phyloP scores from a whole-genome alignment of 2,329 filamentous ascomycete genomes.

The Didymella glomerata region DNA sequence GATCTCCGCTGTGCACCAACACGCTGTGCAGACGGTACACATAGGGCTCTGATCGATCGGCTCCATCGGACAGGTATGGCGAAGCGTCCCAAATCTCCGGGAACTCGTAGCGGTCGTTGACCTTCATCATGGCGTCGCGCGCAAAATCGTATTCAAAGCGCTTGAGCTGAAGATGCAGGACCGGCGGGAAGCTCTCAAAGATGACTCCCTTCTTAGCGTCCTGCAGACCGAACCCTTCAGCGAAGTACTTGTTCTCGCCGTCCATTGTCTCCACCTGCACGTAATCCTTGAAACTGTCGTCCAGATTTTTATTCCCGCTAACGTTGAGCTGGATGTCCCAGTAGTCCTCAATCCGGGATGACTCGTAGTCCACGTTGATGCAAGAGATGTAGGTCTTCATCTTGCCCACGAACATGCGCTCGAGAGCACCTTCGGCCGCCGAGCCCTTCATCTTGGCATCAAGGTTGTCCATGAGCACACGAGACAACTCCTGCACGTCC shows the following conservation, averaged over 20 bases:
- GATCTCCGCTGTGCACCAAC: slow-evolving; percentile 92
- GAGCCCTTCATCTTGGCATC: slow-evolving; percentile 99
- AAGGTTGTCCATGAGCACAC: slow-evolving; percentile 96
- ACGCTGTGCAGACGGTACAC: slow-evolving; percentile 94
- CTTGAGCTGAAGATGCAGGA: slow-evolving; percentile 93
- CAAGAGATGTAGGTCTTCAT: slow-evolving; percentile 99
- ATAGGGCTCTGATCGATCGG: slow-evolving; percentile 88
- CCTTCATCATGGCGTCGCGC: slow-evolving; percentile 98
- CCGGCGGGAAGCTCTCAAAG: slow-evolving; percentile 92
- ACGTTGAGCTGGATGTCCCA: slow-evolving; percentile 99
- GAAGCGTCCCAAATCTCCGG: slow-evolving; percentile 84
- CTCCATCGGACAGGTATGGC: slow-evolving; percentile 85
- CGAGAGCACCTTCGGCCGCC: slow-evolving; percentile 84
- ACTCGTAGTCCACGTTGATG: slow-evolving; percentile 98
- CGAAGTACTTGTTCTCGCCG: slow-evolving; percentile 98
- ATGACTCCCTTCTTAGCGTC: slow-evolving; percentile 98
- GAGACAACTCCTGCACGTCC: slow-evolving; percentile 94
- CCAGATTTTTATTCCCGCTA: slow-evolving; percentile 87
- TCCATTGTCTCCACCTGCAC: slow-evolving; percentile 96
- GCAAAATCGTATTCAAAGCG: slow-evolving; percentile 98
- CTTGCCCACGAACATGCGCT: slow-evolving; percentile 94
- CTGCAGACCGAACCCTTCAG: slow-evolving; percentile 88
- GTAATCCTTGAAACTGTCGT: slow-evolving; percentile 96
- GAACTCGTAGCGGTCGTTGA: slow-evolving; percentile 92
- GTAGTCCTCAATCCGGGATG: slow-evolving; percentile 93